A percentile compares a stretch with the other conserved stretches of the same genome.
These are phyloP conservation scores for Megacollybia marginata DNA, from an alignment of 768 basidiomycete species.

Conservation along the genomic window DNA sequence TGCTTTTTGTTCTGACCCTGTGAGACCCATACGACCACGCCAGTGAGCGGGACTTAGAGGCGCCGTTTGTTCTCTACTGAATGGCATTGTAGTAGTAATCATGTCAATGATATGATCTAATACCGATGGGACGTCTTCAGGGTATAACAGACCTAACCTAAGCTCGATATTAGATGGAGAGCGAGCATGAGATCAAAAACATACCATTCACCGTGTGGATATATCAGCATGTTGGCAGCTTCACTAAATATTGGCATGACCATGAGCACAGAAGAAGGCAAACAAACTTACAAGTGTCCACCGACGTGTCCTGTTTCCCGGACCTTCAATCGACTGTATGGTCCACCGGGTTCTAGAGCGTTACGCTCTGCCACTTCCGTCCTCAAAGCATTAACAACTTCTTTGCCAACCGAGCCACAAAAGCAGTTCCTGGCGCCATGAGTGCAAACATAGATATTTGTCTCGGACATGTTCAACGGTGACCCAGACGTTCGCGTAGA, in stretches of 20 bases:
- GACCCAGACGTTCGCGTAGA: not conserved
- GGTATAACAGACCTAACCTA: constrained; percentile 59
- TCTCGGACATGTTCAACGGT: not conserved
- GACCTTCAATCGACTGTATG: constrained; percentile 31
- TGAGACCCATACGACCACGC: constrained; percentile 2
- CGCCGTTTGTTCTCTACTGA: constrained; percentile 5
- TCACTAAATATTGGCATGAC: constrained; percentile 30
- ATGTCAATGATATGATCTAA: constrained; percentile 35
- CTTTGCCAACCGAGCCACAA: constrained; percentile 60
- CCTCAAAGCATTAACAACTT: constrained; percentile 45
- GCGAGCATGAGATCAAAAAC: constrained; percentile 10
- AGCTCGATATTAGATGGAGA: not conserved
- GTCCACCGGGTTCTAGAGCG: constrained; percentile 16
- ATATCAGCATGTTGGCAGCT: constrained; percentile 64
- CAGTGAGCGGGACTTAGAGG: constrained; percentile 2
- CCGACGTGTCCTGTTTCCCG: constrained; percentile 76
- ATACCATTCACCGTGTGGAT: constrained; percentile 69
- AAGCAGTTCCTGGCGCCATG: constrained; percentile 76
- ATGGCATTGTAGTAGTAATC: constrained; percentile 20
- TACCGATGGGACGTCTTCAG: constrained; percentile 47
- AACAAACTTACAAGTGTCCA: constrained; percentile 62
- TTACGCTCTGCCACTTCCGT: constrained; percentile 40
- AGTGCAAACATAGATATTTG: constrained; percentile 64
- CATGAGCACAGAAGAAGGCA: not conserved
- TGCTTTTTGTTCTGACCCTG: not conserved